Percentiles rank a stretch among this genome's conserved stretches.
phyloP scores from a whole-genome alignment of 164 flowering plant species.

The Tetracentron sinense region DNA sequence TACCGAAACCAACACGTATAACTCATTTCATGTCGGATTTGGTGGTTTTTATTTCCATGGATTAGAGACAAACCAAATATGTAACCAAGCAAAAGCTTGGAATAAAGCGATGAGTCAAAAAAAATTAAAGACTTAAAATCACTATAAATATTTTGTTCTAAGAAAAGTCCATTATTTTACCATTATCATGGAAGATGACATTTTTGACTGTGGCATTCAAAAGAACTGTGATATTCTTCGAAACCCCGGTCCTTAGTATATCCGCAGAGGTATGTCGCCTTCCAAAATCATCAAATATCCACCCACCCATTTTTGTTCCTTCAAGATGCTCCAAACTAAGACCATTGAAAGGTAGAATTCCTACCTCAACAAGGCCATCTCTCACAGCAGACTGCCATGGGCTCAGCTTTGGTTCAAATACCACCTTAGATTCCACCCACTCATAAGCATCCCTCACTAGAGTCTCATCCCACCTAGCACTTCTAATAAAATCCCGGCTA shows the following conservation, averaged over 20 bases:
- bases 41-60: too few species aligned
- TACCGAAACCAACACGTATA: too few species aligned
- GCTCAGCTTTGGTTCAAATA: conserved; percentile 2
- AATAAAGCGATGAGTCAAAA: too few species aligned
- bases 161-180: too few species aligned
- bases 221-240: neutral
- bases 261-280: conserved; percentile 14
- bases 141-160: too few species aligned
- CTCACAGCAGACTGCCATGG: conserved; percentile 11
- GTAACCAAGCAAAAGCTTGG: too few species aligned
- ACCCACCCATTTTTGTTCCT: conserved; percentile 18
- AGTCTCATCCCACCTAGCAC: conserved; percentile 15
- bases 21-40: too few species aligned
- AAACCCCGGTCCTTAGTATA: neutral
- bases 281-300: conserved; percentile 10
- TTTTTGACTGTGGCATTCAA: neutral
- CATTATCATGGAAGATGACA: neutral
- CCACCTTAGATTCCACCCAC: conserved; percentile 21
- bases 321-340: conserved; percentile 11
- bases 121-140: too few species aligned
- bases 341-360: conserved; percentile 14
- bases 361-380: conserved; percentile 11
- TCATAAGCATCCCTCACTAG: conserved; percentile 20
- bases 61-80: too few species aligned
- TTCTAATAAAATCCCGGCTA: conserved; percentile 4